These are phyloP conservation scores for Serendipita indica DNA, from an alignment of 768 basidiomycete genomes.

Conservation along the genomic window DNA sequence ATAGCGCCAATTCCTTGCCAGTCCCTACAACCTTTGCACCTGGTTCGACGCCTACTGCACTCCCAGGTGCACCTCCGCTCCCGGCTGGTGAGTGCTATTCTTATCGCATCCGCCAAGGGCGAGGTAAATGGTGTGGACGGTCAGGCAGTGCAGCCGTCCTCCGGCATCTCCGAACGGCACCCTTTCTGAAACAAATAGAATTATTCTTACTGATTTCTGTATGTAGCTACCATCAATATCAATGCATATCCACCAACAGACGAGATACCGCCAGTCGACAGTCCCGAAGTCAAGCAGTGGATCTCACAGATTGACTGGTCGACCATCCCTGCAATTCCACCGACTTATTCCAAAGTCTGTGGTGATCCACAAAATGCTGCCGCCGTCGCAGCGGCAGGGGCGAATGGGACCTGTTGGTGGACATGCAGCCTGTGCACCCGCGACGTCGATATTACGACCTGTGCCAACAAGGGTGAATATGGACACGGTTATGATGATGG, in stretches of 20 bases:
- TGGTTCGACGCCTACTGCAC: slow-evolving; percentile 42
- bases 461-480: slow-evolving; percentile 58
- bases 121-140: slow-evolving; percentile 50
- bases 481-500: slow-evolving; percentile 76
- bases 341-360: slow-evolving; percentile 60
- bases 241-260: slow-evolving; percentile 5
- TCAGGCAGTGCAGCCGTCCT: slow-evolving; percentile 37
- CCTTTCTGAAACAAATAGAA: not conserved
- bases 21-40: slow-evolving; percentile 38
- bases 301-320: slow-evolving; percentile 59
- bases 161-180: not conserved
- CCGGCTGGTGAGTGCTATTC: slow-evolving; percentile 36
- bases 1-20: slow-evolving; percentile 23
- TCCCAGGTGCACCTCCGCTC: slow-evolving; percentile 48
- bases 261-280: slow-evolving; percentile 25
- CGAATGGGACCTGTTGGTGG: slow-evolving; percentile 73
- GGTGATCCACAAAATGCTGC: slow-evolving; percentile 31
- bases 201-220: slow-evolving; percentile 5
- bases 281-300: slow-evolving; percentile 54
- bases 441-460: slow-evolving; percentile 44
- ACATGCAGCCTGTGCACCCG: slow-evolving; percentile 66
- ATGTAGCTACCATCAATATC: slow-evolving; percentile 12
- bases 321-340: slow-evolving; percentile 48
- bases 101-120: slow-evolving; percentile 29
- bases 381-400: slow-evolving; percentile 33